These are phyloP conservation scores for Austroboletus niveus DNA, from an alignment of 1,284 basidiomycete species.

Conservation along the genomic window DNA sequence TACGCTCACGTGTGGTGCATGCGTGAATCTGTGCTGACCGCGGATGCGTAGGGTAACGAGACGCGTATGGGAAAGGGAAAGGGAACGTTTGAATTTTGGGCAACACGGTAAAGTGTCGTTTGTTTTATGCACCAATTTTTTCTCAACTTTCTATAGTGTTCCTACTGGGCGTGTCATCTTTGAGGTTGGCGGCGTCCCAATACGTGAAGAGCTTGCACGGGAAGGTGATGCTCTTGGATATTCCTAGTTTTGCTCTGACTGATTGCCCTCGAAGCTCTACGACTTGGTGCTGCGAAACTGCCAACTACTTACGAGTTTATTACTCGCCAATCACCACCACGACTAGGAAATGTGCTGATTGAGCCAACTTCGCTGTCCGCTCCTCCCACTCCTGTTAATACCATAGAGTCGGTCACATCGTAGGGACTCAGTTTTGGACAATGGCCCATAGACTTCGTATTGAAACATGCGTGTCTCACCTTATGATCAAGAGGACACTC, in stretches of 20 bases:
- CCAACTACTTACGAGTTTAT: slow-evolving; percentile 93
- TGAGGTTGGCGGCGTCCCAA: slow-evolving; percentile 89
- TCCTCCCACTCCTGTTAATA: slow-evolving; percentile 11
- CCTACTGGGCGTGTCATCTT: slow-evolving; percentile 92
- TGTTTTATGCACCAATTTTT: neutral
- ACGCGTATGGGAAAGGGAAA: slow-evolving; percentile 99
- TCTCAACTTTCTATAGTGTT: slow-evolving; percentile 51
- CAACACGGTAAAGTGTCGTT: slow-evolving; percentile 67
- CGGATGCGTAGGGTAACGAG: slow-evolving; percentile 78
- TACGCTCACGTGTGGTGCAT: slow-evolving; percentile 29
- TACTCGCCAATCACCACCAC: slow-evolving; percentile 64
- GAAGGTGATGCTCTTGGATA: slow-evolving; percentile 56
- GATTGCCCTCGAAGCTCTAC: slow-evolving; percentile 60
- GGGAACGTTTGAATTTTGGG: slow-evolving; percentile 97
- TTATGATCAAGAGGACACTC: too few species aligned
- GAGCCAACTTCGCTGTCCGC: slow-evolving; percentile 31
- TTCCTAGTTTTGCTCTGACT: neutral
- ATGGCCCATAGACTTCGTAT: neutral
- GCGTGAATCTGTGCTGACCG: slow-evolving; percentile 1
- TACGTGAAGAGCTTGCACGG: slow-evolving; percentile 90
- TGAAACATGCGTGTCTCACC: neutral
- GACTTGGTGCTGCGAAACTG: slow-evolving; percentile 87
- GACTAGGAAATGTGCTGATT: slow-evolving; percentile 73
- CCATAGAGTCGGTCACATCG: slow-evolving; percentile 7
- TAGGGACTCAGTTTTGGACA: neutral